A percentile compares a stretch with the other conserved stretches of the same genome.
These are phyloP conservation scores for Ophiostoma triangulosporum DNA, from an alignment of 2,329 filamentous ascomycete genomes.

Conservation along the genomic window DNA sequence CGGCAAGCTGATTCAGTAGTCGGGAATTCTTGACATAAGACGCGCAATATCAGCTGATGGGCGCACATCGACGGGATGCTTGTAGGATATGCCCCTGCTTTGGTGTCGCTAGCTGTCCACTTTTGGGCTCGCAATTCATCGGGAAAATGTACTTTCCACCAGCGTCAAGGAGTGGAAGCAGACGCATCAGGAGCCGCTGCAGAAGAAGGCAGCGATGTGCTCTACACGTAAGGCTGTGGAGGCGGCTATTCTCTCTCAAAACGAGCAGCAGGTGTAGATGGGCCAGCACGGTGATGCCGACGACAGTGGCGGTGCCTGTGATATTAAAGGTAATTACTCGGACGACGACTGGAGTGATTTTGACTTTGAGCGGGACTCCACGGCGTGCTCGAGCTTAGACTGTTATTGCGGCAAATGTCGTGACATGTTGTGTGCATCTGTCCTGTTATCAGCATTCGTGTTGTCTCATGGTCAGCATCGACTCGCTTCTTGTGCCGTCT, in stretches of 20 bases:
- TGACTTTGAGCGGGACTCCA: background rate
- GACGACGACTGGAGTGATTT: background rate
- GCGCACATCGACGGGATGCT: constrained; percentile 18
- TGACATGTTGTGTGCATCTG: no score
- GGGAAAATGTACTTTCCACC: constrained; percentile 21
- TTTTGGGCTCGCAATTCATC: constrained; percentile 29
- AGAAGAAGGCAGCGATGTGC: no score
- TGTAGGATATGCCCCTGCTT: constrained; percentile 27
- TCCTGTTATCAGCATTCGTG: no score
- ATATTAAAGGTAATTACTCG: background rate
- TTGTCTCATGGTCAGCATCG: no score
- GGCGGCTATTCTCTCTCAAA: background rate
- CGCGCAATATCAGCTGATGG: constrained; percentile 20
- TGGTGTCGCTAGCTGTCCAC: constrained; percentile 27
- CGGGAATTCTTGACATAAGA: constrained; percentile 31
- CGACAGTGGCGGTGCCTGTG: background rate
- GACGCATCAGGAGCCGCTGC: constrained; percentile 19
- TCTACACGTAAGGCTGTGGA: no score
- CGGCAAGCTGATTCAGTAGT: constrained; percentile 20
- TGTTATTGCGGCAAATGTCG: background rate
- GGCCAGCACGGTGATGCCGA: background rate
- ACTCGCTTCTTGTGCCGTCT: no score
- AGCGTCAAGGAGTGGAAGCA: constrained; percentile 24
- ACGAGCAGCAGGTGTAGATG: background rate
- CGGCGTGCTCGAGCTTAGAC: background rate